Percentiles rank a stretch among this genome's conserved stretches.
phyloP scores from a whole-genome alignment of 306 rosid genomes.

The Neltuma alba region DNA sequence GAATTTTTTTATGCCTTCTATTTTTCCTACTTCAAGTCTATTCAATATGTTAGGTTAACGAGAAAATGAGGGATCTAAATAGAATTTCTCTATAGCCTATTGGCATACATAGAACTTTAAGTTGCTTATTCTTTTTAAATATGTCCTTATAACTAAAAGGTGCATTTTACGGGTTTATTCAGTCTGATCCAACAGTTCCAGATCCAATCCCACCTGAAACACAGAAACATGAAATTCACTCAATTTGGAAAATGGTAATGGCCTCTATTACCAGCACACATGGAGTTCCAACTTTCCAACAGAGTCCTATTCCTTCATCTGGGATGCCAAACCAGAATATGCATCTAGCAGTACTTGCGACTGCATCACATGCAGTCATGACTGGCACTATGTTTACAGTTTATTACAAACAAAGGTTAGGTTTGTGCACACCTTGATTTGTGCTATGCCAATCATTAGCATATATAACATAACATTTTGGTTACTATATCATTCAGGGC shows the following conservation, averaged over 20 bases:
- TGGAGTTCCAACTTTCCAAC: neutral
- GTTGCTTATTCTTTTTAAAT: slow-evolving; percentile 30
- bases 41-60: neutral
- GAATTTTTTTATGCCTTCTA: slow-evolving; percentile 33
- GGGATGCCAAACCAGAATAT: slow-evolving; percentile 84
- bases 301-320: neutral
- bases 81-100: no score
- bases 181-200: slow-evolving; percentile 52
- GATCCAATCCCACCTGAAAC: slow-evolving; percentile 43
- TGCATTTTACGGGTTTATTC: neutral
- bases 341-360: slow-evolving; percentile 90
- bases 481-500: neutral
- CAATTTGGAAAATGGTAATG: neutral
- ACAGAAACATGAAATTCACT: neutral
- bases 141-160: neutral
- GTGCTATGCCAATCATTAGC: neutral
- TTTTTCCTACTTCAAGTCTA: slow-evolving; percentile 4
- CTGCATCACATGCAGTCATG: slow-evolving; percentile 76
- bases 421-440: neutral
- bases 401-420: slow-evolving; percentile 76
- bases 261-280: neutral
- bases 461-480: neutral
- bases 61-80: neutral
- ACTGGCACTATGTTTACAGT: slow-evolving; percentile 65
- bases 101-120: neutral